These are phyloP conservation scores for Phytophthora fragariaefolia DNA, from an alignment of 352 stramenopile genomes.

Conservation along the genomic window DNA sequence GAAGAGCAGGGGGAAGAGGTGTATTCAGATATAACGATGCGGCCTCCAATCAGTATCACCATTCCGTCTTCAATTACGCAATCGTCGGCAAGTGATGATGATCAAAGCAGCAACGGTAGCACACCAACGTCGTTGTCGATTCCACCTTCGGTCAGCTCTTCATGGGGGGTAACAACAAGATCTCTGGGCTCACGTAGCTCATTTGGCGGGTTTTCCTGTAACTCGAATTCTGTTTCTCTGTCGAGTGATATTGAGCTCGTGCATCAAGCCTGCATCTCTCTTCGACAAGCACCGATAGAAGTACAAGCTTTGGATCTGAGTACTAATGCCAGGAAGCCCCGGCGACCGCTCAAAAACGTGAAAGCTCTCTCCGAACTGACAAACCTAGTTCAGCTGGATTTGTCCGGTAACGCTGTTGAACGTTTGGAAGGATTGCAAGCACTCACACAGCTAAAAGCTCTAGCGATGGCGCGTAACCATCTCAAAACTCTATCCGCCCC, in stretches of 20 bases:
- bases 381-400: slow-evolving; percentile 62
- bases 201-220: slow-evolving; percentile 35
- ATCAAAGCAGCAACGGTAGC: slow-evolving; percentile 25
- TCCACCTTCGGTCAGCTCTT: slow-evolving; percentile 25
- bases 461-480: slow-evolving; percentile 73
- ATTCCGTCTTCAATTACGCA: slow-evolving; percentile 7
- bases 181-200: slow-evolving; percentile 34
- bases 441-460: slow-evolving; percentile 50
- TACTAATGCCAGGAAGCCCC: slow-evolving; percentile 51
- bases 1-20: slow-evolving; percentile 3
- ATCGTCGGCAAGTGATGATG: slow-evolving; percentile 24
- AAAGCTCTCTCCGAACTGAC: slow-evolving; percentile 52
- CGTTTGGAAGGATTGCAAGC: slow-evolving; percentile 64
- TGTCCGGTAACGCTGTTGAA: slow-evolving; percentile 69
- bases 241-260: slow-evolving; percentile 51
- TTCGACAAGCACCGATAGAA: slow-evolving; percentile 33
- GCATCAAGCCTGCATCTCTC: slow-evolving; percentile 35
- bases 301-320: slow-evolving; percentile 56
- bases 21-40: slow-evolving; percentile 12
- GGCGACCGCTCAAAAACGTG: slow-evolving; percentile 67
- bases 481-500: slow-evolving; percentile 60
- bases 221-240: slow-evolving; percentile 20
- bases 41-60: slow-evolving; percentile 24
- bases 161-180: slow-evolving; percentile 21
- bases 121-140: slow-evolving; percentile 16